These are phyloP conservation scores for Schoenoplectus triqueter DNA, from an alignment of 202 grass and related monocot species.

Conservation along the genomic window DNA sequence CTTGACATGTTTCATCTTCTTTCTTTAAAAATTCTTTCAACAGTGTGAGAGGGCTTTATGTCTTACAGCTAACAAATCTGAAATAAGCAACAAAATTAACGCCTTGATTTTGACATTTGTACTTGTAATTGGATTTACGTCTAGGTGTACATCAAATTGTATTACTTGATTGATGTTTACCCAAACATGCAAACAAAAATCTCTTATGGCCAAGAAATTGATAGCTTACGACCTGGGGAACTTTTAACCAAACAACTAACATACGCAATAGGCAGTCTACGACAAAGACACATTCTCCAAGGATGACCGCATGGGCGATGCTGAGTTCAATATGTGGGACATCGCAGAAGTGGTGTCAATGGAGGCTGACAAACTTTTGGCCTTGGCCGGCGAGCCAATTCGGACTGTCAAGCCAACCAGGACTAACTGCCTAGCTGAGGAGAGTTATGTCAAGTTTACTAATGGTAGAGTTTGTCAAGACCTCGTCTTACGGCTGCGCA, in stretches of 20 bases:
- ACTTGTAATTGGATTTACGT: not conserved
- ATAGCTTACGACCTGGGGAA: not conserved
- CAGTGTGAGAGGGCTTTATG: not conserved
- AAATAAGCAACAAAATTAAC: constrained; percentile 7
- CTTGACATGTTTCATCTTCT: constrained; percentile 27
- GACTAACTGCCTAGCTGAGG: constrained; percentile 68
- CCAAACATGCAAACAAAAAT: not conserved
- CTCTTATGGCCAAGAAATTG: not conserved
- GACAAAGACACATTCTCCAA: constrained; percentile 84
- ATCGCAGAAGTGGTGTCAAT: constrained; percentile 71
- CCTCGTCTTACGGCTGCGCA: constrained; percentile 64
- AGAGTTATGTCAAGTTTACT: constrained; percentile 69
- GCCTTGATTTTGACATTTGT: constrained; percentile 4
- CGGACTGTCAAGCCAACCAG: constrained; percentile 66
- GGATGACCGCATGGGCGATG: constrained; percentile 80
- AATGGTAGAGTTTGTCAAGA: constrained; percentile 79
- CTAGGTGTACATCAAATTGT: not conserved
- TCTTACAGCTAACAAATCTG: not conserved
- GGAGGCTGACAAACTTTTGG: constrained; percentile 50
- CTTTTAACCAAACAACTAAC: constrained; percentile 35
- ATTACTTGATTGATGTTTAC: not conserved
- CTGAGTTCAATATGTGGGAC: constrained; percentile 65
- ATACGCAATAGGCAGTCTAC: constrained; percentile 71
- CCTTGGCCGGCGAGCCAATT: constrained; percentile 52
- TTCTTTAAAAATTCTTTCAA: not conserved